Evolutionary conservation across 306 rosid genomes (phyloP).

Genomic region (Cicer yamashitae): DNA sequence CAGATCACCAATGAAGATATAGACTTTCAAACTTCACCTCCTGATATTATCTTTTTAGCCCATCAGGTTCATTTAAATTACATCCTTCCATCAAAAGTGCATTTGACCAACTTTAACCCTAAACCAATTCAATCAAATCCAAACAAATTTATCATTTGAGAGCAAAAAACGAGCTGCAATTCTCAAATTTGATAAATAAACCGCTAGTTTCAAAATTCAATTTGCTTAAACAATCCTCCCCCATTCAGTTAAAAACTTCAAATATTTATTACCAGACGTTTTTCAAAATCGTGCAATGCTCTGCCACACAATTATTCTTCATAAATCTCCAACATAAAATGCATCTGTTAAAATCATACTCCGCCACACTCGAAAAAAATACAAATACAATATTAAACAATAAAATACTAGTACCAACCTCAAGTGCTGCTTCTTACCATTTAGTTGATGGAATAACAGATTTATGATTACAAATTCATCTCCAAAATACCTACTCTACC

Average conservation of each 20-base stretch:
- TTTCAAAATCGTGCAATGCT: neutral
- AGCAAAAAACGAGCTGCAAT: neutral
- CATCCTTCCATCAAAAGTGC: constrained; percentile 7
- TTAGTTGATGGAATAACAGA: neutral
- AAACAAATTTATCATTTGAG: neutral
- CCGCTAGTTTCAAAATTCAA: constrained; percentile 2
- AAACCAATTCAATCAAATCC: constrained; percentile 21
- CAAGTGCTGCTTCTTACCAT: neutral
- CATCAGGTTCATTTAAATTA: constrained; percentile 4
- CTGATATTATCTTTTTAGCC: neutral
- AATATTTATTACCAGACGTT: neutral
- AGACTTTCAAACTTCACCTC: constrained; percentile 1
- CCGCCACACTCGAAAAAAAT: neutral
- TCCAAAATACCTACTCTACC: neutral
- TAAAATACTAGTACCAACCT: neutral
- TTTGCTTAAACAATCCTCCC: neutral
- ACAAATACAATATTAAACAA: neutral
- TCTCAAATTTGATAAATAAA: neutral
- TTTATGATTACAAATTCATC: neutral
- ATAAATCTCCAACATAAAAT: neutral
- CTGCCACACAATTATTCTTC: neutral
- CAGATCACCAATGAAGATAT: neutral
- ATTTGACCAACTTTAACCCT: constrained; percentile 20
- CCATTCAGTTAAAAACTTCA: neutral
- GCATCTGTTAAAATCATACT: constrained; percentile 21